A percentile compares a stretch with the other conserved stretches of the same genome.
Conservation (phyloP, 2,329 filamentous ascomycete genomes). For the Penicillium glabrum region DNA sequence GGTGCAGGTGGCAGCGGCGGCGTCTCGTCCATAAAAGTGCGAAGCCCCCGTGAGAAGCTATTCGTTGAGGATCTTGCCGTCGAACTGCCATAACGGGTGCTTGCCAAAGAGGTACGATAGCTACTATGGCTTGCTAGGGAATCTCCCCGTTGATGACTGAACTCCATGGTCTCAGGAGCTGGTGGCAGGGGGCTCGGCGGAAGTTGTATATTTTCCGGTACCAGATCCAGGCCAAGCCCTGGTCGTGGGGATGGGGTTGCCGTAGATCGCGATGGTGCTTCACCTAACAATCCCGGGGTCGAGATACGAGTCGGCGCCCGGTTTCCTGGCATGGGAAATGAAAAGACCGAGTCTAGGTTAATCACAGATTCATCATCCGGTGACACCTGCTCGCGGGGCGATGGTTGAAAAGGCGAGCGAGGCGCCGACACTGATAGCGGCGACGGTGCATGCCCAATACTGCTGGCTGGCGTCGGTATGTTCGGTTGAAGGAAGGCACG, state of each 20-base stretch:
- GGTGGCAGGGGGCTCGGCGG: conserved; percentile 22
- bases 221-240: conserved; percentile 8
- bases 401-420: conserved; percentile 41
- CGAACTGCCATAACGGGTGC: conserved; percentile 38
- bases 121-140: conserved; percentile 40
- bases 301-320: conserved; percentile 24
- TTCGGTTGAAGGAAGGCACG: conserved; percentile 50
- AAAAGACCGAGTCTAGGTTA: conserved; percentile 55
- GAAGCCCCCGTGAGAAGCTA: conserved; percentile 30
- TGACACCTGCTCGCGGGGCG: conserved; percentile 38
- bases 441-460: conserved; percentile 61
- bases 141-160: conserved; percentile 16
- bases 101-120: conserved; percentile 42
- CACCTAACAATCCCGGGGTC: conserved; percentile 22
- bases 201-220: conserved; percentile 21
- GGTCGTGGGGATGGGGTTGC: conserved; percentile 18
- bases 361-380: conserved; percentile 45
- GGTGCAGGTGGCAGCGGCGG: conserved; percentile 33
- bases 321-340: conserved; percentile 49
- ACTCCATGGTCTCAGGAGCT: conserved; percentile 9
- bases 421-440: conserved; percentile 57
- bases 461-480: conserved; percentile 65
- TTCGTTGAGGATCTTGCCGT: conserved; percentile 36
- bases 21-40: conserved; percentile 31
- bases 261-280: conserved; percentile 22